A percentile compares a stretch with the other conserved stretches of the same genome.
Conservation (phyloP, 2,329 filamentous ascomycete species). For the Beauveria medogensis region DNA sequence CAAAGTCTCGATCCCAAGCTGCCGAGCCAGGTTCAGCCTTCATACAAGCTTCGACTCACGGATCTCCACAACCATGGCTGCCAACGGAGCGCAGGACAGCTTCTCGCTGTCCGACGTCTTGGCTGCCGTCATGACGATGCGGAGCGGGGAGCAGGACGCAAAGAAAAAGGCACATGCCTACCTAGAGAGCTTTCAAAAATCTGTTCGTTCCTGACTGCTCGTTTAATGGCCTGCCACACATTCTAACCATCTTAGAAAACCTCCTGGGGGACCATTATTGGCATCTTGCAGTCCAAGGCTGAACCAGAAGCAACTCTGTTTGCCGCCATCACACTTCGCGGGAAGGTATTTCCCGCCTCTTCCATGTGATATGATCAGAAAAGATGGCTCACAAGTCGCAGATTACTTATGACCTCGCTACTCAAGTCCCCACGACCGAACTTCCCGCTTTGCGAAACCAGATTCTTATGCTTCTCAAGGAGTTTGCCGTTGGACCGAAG, state of each 20-base stretch:
- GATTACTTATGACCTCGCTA: slow-evolving; percentile 89
- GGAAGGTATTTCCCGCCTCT: slow-evolving; percentile 59
- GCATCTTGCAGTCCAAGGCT: slow-evolving; percentile 73
- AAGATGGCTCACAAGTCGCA: slow-evolving; percentile 29
- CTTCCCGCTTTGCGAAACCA: slow-evolving; percentile 74
- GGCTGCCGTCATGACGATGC: slow-evolving; percentile 85
- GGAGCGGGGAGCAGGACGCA: slow-evolving; percentile 69
- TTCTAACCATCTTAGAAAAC: slow-evolving; percentile 53
- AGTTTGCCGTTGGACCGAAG: slow-evolving; percentile 74
- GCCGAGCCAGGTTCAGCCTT: background rate
- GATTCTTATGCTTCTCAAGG: slow-evolving; percentile 70
- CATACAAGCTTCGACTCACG: background rate
- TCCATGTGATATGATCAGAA: background rate
- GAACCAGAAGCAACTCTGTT: slow-evolving; percentile 86
- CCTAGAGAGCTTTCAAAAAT: slow-evolving; percentile 95
- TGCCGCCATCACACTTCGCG: slow-evolving; percentile 92
- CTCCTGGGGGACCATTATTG: slow-evolving; percentile 84
- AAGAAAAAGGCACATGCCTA: slow-evolving; percentile 90
- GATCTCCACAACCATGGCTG: slow-evolving; percentile 54
- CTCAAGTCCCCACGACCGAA: slow-evolving; percentile 73
- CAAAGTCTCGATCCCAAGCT: background rate
- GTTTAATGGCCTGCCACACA: background rate
- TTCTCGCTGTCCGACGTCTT: slow-evolving; percentile 72
- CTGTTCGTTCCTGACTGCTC: slow-evolving; percentile 44
- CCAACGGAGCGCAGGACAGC: slow-evolving; percentile 55